Evolutionary conservation across 1,139 yeast species (phyloP).

Genomic region (Hansenula sp.): DNA sequence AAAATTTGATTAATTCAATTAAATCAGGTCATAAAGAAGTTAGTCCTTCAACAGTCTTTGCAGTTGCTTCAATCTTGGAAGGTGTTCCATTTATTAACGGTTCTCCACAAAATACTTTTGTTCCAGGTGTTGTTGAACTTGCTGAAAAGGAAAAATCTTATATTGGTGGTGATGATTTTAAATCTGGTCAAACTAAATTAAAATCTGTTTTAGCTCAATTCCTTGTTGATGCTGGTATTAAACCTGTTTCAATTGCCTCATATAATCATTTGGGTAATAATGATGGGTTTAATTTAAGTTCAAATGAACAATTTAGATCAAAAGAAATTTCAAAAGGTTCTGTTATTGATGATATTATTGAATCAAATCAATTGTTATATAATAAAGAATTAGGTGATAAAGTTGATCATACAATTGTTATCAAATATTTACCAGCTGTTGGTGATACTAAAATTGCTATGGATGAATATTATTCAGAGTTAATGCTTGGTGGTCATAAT

Average conservation of each 20-base stretch:
- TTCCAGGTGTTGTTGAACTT: slow-evolving; percentile 88
- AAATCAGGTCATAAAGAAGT: slow-evolving; percentile 79
- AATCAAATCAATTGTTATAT: slow-evolving; percentile 81
- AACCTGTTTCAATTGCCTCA: slow-evolving; percentile 90
- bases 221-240: slow-evolving; percentile 95
- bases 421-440: slow-evolving; percentile 90
- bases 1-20: slow-evolving; percentile 68
- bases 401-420: slow-evolving; percentile 93
- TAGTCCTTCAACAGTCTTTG: slow-evolving; percentile 88
- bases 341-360: slow-evolving; percentile 92
- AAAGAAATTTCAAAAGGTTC: slow-evolving; percentile 93
- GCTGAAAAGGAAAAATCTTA: slow-evolving; percentile 75
- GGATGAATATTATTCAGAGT: slow-evolving; percentile 96
- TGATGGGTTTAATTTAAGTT: slow-evolving; percentile 88
- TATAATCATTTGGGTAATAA: slow-evolving; percentile 96
- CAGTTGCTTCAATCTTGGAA: slow-evolving; percentile 89
- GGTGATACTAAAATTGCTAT: slow-evolving; percentile 97
- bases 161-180: slow-evolving; percentile 97
- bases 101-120: slow-evolving; percentile 96
- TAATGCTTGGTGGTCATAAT: slow-evolving; percentile 97
- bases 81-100: slow-evolving; percentile 90
- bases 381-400: slow-evolving; percentile 73
- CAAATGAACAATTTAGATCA: slow-evolving; percentile 91
- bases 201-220: slow-evolving; percentile 95
- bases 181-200: slow-evolving; percentile 93